Base-by-base conservation (phyloP, 2,329 filamentous ascomycete genomes). In the Calonectria fujianensis region DNA sequence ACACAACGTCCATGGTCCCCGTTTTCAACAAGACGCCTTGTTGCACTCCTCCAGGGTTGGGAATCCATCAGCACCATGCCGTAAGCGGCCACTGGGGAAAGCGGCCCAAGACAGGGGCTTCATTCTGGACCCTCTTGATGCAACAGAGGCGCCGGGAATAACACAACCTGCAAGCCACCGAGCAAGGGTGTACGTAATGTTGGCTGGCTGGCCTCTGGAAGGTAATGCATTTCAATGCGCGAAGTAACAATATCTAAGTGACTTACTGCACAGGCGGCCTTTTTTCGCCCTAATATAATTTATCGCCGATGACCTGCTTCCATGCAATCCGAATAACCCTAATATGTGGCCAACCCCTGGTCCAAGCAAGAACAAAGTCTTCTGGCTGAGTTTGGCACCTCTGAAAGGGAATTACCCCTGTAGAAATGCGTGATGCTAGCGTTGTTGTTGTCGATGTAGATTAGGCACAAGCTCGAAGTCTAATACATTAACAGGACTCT, bases 371-470 rank as follows among this genome's bases (percentile, higher is more conserved):
- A 50, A 50, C 39, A 18, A 24, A 50, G 39, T 7, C 8, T 6
- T 35, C 4, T 27, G 45, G 27, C 27, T 50, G 69, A 74, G 61
- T 66, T 98, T 63, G 57, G 32, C 57, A 63, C 24, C 14, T 11
- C 9, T 5, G 24, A 41, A 37, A 63, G 8, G 27, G 27, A 63
- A 41, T 51, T 76, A 73, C 63, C 73, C 69, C 67, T 69, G 70
- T 69, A 48, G 24, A 51, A 70, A 68, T 57, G 51, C 35, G n/a
- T 63, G 41, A 75, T 61, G 70, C 70, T 77, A 75, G 72, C 3
- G 69, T 52, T 69, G 72, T 74, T 68, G 76, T 61, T 75, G 72
- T 39, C 54, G 72, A 78, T 74, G 66, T 70, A 72, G 69, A 66
- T 72, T 54, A 64, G 65, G 51, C 48, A 64, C 63, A 48, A 51